Percentiles rank a stretch among this genome's conserved stretches.
phyloP scores from a whole-genome alignment of 2,329 filamentous ascomycete species.

The Sporothrix schenckii region DNA sequence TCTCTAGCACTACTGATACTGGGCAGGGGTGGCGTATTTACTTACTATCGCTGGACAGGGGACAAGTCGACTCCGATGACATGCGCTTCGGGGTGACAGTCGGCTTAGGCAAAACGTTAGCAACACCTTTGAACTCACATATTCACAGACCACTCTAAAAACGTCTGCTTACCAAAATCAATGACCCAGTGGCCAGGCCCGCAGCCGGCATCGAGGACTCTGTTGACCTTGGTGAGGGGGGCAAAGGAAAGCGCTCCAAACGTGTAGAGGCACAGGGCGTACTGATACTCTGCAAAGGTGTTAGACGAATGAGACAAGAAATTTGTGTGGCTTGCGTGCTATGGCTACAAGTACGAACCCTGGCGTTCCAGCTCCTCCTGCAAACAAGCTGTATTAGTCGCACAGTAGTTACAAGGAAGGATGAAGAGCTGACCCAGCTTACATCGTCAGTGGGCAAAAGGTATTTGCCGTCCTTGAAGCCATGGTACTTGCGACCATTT shows the following conservation, averaged over 20 bases:
- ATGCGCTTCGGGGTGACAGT: constrained; percentile 39
- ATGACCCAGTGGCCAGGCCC: constrained; percentile 47
- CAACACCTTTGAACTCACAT: neutral
- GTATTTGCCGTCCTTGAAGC: constrained; percentile 47
- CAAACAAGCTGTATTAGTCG: neutral
- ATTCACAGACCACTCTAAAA: neutral
- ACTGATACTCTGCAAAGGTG: constrained; percentile 41
- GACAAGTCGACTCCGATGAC: constrained; percentile 40
- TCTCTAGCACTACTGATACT: neutral
- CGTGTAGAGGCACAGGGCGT: constrained; percentile 47
- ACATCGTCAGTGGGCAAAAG: constrained; percentile 47
- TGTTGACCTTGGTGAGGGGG: constrained; percentile 48
- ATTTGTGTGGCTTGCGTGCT: neutral
- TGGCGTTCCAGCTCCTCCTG: constrained; percentile 46
- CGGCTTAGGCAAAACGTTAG: constrained; percentile 33
- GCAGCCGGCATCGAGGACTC: constrained; percentile 56
- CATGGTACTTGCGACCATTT: constrained; percentile 48
- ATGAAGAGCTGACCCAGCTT: neutral
- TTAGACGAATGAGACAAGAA: neutral
- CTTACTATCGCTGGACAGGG: constrained; percentile 39
- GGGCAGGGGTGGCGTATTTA: neutral
- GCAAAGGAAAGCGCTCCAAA: constrained; percentile 51
- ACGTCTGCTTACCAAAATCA: constrained; percentile 39
- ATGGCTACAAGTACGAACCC: constrained; percentile 34
- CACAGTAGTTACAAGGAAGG: neutral